Conservation (phyloP, 2,329 filamentous ascomycete species). For the Monosporascus ibericus region DNA sequence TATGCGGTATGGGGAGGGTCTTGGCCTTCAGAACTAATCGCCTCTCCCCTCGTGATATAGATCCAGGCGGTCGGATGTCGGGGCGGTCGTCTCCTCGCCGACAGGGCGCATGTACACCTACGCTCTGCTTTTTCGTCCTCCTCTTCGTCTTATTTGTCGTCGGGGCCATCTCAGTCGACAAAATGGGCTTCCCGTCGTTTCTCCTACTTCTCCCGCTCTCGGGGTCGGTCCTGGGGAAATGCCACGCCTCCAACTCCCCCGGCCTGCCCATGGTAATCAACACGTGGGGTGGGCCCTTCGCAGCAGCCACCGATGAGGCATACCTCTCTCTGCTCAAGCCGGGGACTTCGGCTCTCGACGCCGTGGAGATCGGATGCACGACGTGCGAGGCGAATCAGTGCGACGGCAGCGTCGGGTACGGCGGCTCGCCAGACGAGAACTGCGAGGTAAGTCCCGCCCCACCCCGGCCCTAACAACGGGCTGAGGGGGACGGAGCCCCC, state of each 20-base stretch:
- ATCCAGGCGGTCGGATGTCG: no score
- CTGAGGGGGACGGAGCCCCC: no score
- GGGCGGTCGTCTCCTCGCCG: no score
- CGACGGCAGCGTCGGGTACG: slow-evolving; percentile 49
- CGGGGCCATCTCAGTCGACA: background rate
- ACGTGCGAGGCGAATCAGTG: slow-evolving; percentile 47
- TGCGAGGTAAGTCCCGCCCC: slow-evolving; percentile 34
- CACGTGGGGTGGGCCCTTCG: slow-evolving; percentile 49
- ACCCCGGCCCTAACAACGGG: no score
- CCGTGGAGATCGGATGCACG: slow-evolving; percentile 44
- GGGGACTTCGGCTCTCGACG: slow-evolving; percentile 38
- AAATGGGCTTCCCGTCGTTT: background rate
- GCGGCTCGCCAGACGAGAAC: slow-evolving; percentile 48
- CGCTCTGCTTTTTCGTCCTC: background rate
- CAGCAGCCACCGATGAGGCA: slow-evolving; percentile 44
- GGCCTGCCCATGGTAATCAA: slow-evolving; percentile 46
- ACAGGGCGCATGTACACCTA: no score
- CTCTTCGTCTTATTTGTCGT: background rate
- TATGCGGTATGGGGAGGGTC: no score
- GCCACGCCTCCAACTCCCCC: slow-evolving; percentile 21
- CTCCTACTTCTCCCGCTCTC: slow-evolving; percentile 9
- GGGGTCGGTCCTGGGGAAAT: background rate
- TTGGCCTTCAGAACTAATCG: no score
- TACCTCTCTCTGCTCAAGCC: slow-evolving; percentile 30
- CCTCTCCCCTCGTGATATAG: no score